These are phyloP conservation scores for Musa beccarii DNA, from an alignment of 176 grass and related monocot genomes.

Conservation along the genomic window DNA sequence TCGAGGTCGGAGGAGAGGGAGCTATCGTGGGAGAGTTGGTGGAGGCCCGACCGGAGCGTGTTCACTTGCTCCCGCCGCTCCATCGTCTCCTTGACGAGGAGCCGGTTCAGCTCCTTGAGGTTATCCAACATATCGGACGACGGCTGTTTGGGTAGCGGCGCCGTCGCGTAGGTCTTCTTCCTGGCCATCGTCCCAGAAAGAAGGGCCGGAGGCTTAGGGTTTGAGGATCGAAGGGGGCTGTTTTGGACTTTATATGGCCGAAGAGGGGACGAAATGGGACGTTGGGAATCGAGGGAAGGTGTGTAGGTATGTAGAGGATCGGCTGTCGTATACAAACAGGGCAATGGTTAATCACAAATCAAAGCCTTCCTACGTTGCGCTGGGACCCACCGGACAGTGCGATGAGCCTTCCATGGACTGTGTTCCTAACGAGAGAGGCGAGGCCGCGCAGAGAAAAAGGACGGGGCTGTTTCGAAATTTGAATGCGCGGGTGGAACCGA, in stretches of 20 bases:
- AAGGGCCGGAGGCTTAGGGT: conserved; percentile 16
- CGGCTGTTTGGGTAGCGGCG: conserved; percentile 2
- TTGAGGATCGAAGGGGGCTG: neutral
- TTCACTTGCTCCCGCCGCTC: conserved; percentile 41
- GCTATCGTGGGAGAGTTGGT: conserved; percentile 34
- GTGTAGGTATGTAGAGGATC: neutral
- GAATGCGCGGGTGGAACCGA: neutral
- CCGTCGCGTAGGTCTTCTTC: conserved; percentile 31
- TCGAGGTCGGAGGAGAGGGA: conserved; percentile 27
- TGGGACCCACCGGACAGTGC: neutral
- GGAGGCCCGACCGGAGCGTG: conserved; percentile 35
- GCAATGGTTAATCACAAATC: too few species aligned
- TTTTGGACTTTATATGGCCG: neutral
- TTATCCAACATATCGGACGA: conserved; percentile 10
- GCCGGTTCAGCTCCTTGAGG: conserved; percentile 53
- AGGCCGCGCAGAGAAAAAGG: neutral
- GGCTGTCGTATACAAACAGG: neutral
- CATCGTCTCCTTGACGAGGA: conserved; percentile 52
- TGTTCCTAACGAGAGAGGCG: neutral
- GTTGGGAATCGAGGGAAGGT: neutral
- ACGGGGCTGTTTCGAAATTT: neutral
- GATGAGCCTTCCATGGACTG: neutral
- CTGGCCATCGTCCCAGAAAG: conserved; percentile 34
- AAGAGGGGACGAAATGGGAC: neutral
- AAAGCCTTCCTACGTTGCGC: neutral